Evolutionary conservation across 805 yeast species (phyloP).

Genomic region (Pichia gijzeniarum): DNA sequence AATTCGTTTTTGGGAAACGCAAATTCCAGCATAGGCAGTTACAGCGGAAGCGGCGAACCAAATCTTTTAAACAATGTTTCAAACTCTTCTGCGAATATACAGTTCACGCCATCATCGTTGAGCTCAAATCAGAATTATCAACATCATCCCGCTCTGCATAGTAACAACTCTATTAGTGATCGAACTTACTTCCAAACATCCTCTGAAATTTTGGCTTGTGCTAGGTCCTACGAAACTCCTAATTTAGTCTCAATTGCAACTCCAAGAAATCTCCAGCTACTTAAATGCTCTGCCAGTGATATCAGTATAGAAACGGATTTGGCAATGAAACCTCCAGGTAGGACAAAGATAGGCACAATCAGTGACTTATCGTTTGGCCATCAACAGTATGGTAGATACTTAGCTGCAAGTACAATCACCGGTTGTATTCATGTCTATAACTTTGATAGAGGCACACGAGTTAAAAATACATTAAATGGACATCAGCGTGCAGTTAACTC

Average conservation of each 20-base stretch:
- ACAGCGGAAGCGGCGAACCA: constrained; percentile 6
- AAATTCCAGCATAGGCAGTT: constrained; percentile 8
- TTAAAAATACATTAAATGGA: constrained; percentile 31
- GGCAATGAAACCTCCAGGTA: constrained; percentile 20
- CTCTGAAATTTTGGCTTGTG: constrained; percentile 31
- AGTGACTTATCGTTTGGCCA: constrained; percentile 40
- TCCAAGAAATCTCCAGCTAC: constrained; percentile 34
- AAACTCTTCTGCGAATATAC: background rate
- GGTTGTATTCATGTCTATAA: constrained; percentile 38
- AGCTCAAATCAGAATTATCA: background rate
- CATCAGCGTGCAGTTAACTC: constrained; percentile 43
- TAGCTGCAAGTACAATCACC: constrained; percentile 41
- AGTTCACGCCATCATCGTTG: background rate
- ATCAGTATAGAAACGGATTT: constrained; percentile 32
- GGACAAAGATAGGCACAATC: constrained; percentile 34
- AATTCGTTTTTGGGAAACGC: constrained; percentile 9
- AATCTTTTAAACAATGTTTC: too few relatives aligned
- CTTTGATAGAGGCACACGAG: constrained; percentile 25
- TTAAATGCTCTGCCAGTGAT: constrained; percentile 30
- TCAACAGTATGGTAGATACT: constrained; percentile 31
- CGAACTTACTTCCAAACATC: constrained; percentile 26
- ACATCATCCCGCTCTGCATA: constrained; percentile 3
- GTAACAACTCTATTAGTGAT: constrained; percentile 4
- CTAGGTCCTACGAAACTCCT: constrained; percentile 30
- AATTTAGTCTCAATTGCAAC: constrained; percentile 37